These are phyloP conservation scores for Colletotrichum tropicale DNA, from an alignment of 2,329 filamentous ascomycete genomes.

Conservation along the genomic window DNA sequence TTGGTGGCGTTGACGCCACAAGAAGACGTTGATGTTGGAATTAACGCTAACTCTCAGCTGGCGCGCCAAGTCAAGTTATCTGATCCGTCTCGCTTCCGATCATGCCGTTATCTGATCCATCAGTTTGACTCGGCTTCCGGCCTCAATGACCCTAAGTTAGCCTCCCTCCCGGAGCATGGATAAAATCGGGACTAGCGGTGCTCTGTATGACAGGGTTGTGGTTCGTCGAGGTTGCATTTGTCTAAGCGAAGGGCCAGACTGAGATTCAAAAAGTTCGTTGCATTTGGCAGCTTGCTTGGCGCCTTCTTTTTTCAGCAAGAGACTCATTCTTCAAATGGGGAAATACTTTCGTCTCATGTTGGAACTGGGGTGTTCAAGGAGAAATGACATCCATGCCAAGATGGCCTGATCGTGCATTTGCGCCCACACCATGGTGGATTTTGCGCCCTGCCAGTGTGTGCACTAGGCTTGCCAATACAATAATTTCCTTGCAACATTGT, in stretches of 20 bases:
- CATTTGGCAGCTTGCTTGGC: constrained; percentile 3
- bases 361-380: not conserved
- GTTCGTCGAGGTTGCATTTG: not conserved
- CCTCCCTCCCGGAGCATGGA: not conserved
- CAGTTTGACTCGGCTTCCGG: not conserved
- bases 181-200: not conserved
- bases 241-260: not conserved
- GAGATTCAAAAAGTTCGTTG: not conserved
- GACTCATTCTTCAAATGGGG: not conserved
- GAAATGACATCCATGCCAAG: not conserved
- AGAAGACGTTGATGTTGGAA: not conserved
- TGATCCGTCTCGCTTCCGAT: not conserved
- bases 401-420: not conserved
- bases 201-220: not conserved
- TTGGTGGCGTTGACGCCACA: not conserved
- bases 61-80: constrained; percentile 9
- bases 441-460: not conserved
- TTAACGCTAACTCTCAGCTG: not conserved
- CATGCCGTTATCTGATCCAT: constrained; percentile 14
- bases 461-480: not conserved
- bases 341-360: not conserved
- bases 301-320: not conserved
- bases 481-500: not conserved
- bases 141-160: not conserved
- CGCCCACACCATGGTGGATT: not conserved